Percentiles rank a stretch among this genome's conserved stretches.
phyloP scores from a whole-genome alignment of 2,329 filamentous ascomycete species.

The Fusarium dimerum region DNA sequence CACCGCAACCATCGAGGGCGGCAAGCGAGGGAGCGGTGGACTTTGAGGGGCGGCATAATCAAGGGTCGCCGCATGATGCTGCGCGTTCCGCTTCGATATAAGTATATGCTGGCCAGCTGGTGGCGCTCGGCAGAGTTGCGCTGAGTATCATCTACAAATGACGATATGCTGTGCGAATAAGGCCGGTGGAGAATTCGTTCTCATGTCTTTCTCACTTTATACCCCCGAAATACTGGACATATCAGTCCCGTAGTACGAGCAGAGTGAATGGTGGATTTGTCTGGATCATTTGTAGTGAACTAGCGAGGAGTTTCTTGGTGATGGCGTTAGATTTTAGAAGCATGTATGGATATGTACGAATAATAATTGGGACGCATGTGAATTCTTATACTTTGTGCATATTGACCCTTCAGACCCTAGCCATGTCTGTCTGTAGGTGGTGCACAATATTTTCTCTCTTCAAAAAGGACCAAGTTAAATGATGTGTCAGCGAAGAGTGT shows the following conservation, averaged over 20 bases:
- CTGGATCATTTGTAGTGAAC: neutral
- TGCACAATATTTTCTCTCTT: neutral
- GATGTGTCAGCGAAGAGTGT: neutral
- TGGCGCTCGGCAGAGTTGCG: no score
- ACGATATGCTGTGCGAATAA: neutral
- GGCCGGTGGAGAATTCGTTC: neutral
- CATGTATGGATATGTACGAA: neutral
- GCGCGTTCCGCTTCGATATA: slow-evolving; percentile 12
- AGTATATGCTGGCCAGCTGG: neutral
- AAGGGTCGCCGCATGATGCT: slow-evolving; percentile 8
- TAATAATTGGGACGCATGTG: neutral
- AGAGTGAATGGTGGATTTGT: neutral
- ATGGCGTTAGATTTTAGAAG: neutral
- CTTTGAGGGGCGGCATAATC: slow-evolving; percentile 4
- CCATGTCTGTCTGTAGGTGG: no score
- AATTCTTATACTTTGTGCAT: neutral
- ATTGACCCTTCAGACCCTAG: neutral
- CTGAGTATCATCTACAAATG: neutral
- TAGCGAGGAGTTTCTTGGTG: neutral
- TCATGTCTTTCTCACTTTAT: neutral
- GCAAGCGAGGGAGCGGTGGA: slow-evolving; percentile 27
- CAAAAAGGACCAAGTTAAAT: neutral
- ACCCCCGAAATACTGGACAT: neutral
- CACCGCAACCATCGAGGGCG: slow-evolving; percentile 29
- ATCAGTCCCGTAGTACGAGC: neutral